Percentiles rank a stretch among this genome's conserved stretches.
phyloP scores from a whole-genome alignment of 1,139 yeast species.

The Geotrichum aggregatum region DNA sequence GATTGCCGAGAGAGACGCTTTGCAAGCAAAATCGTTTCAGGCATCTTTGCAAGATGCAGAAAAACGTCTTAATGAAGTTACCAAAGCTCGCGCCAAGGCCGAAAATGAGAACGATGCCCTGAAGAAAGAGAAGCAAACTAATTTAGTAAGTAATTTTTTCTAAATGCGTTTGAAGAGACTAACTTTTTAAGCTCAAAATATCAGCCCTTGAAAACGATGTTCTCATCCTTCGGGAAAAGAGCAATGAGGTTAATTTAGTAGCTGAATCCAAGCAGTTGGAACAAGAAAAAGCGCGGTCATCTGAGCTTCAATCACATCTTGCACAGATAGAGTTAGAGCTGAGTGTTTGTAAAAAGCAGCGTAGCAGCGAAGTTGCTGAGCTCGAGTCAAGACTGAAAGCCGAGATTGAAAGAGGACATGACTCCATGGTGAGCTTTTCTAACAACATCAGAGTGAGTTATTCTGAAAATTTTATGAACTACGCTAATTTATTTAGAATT shows the following conservation, averaged over 20 bases:
- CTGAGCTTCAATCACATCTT: constrained; percentile 24
- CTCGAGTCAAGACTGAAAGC: constrained; percentile 26
- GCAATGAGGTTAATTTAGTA: constrained; percentile 27
- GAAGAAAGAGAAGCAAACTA: constrained; percentile 23
- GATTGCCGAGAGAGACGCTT: constrained; percentile 27
- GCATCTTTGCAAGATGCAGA: constrained; percentile 25
- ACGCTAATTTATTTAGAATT: constrained; percentile 21
- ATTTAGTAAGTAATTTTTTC: constrained; percentile 8
- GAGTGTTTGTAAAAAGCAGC: constrained; percentile 22
- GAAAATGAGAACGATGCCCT: constrained; percentile 28
- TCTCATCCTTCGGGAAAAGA: constrained; percentile 26
- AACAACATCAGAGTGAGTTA: constrained; percentile 31
- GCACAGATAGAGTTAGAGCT: constrained; percentile 24
- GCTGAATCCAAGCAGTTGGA: constrained; percentile 29
- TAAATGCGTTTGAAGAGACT: background rate
- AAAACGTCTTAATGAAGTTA: constrained; percentile 23
- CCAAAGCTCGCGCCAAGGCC: constrained; percentile 24
- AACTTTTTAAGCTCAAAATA: constrained; percentile 17
- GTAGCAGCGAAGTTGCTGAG: constrained; percentile 27
- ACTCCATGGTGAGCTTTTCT: constrained; percentile 27
- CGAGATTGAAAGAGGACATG: constrained; percentile 23
- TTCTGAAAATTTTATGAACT: constrained; percentile 17
- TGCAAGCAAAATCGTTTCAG: constrained; percentile 24
- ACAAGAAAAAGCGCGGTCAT: constrained; percentile 20
- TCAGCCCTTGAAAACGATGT: constrained; percentile 27